A percentile compares a stretch with the other conserved stretches of the same genome.
These are phyloP conservation scores for Dictyostelium citrinum DNA, from an alignment of 78 protist genomes.

Conservation along the genomic window DNA sequence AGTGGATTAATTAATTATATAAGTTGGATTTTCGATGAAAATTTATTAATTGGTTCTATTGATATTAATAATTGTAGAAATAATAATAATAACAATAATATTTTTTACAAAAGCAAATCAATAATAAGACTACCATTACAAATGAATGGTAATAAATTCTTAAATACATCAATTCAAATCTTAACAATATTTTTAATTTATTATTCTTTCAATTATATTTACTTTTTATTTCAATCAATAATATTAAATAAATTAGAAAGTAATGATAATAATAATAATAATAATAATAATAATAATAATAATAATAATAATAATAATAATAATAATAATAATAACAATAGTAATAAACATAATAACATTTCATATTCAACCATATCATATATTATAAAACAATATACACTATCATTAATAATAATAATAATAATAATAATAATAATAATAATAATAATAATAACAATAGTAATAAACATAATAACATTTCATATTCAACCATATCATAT, in stretches of 20 bases:
- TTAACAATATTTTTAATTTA: background rate
- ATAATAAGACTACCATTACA: background rate
- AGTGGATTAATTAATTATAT: background rate
- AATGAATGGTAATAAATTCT: background rate
- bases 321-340: too few species aligned
- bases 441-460: too few species aligned
- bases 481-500: background rate
- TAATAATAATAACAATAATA: background rate
- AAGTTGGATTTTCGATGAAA: background rate
- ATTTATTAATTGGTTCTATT: background rate
- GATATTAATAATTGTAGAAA: background rate
- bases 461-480: background rate
- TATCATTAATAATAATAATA: background rate
- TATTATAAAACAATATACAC: background rate
- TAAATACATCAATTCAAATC: background rate
- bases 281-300: background rate
- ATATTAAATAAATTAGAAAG: background rate
- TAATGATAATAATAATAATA: background rate
- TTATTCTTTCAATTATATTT: background rate
- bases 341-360: background rate
- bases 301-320: too few species aligned
- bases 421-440: too few species aligned
- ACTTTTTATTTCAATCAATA: slow-evolving; percentile 1
- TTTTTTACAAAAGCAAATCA: background rate
- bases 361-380: background rate